Evolutionary conservation across 371 early-diverging fungal species (phyloP).

Genomic region (Funneliformis caledonium): DNA sequence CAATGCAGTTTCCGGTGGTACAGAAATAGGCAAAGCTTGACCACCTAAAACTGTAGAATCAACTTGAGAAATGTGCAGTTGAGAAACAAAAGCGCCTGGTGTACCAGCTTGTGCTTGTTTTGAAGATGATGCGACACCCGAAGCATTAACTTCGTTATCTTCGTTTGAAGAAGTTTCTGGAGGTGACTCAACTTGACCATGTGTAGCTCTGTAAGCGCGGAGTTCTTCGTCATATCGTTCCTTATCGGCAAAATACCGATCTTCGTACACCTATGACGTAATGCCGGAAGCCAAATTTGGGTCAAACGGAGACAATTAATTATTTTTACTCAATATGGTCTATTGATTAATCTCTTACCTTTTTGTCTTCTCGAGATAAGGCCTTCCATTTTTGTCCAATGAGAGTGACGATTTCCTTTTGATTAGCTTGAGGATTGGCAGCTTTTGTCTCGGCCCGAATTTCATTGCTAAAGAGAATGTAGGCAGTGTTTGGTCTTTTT

Average conservation of each 20-base stretch:
- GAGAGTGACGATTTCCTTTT: slow-evolving; percentile 38
- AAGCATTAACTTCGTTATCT: slow-evolving; percentile 23
- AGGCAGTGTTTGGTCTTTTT: slow-evolving; percentile 35
- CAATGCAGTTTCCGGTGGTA: slow-evolving; percentile 11
- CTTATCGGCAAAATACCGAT: slow-evolving; percentile 37
- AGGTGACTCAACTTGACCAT: slow-evolving; percentile 34
- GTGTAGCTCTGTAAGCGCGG: slow-evolving; percentile 33
- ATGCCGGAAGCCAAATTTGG: background rate
- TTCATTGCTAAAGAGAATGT: slow-evolving; percentile 39
- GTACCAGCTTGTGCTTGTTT: background rate
- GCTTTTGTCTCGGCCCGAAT: slow-evolving; percentile 33
- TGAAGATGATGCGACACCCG: slow-evolving; percentile 16
- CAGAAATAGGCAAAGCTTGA: background rate
- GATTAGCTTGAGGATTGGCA: slow-evolving; percentile 28
- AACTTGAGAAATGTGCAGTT: background rate
- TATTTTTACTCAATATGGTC: no score
- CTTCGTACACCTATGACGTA: slow-evolving; percentile 34
- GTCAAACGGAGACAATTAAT: background rate
- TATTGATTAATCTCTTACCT: slow-evolving; percentile 6
- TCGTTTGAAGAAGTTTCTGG: slow-evolving; percentile 36
- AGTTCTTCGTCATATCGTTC: slow-evolving; percentile 41
- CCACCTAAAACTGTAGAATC: slow-evolving; percentile 1
- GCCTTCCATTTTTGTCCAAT: slow-evolving; percentile 39
- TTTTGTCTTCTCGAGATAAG: slow-evolving; percentile 35
- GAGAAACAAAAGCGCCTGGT: background rate